Evolutionary conservation across 2,329 filamentous ascomycete genomes (phyloP), one percentile per base, ranked within the genome.

Genomic region (Pyrenophora graminea): DNA sequence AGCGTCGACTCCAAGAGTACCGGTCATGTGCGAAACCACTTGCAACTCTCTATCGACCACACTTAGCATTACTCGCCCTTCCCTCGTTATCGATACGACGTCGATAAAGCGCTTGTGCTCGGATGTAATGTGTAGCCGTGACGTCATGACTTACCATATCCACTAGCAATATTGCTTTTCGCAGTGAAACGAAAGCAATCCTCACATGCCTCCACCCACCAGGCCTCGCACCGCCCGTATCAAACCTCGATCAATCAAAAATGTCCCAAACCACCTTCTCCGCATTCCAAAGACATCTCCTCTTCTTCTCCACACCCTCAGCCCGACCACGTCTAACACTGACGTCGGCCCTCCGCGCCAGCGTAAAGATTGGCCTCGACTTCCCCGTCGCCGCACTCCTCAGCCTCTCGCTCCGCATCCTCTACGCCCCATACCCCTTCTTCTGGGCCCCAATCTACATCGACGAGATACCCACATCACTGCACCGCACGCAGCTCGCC

Each of bases 241-340:
- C 4, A 4, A 4, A 23, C 21, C 21, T 23, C 21, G 21, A 23
- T 4, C 21, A 23, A 13, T 8, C 10, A 4, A 23, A 18, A 13
- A 53, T 53, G 62, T 58, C 61, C 39, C 47, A 44, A 45, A 51
- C 27, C 32, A 53, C 42, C 6, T 61, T 60, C 39, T 58, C 61
- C 3, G 53, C 62, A 10, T 65, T 65, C 33, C 61, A 65, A 36
- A 44, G 44, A 23, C 62, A 65, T 33, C 51, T 65, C 8, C 30
- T 55, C 17, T 65, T 64, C 55, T 64, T 65, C 41, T 61, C 61
- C 4, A 65, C 59, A 1, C 57, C 58, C 5, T 63, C 59, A 10
- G 46, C 53, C 10, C 56, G 57, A 27, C 59, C 62, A 9, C 31
- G 56, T 12, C 57, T 65, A 13, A 65, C 62, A 13, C 53, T 65